Evolutionary conservation across 2,329 filamentous ascomycete genomes (phyloP).

Genomic region (Arthroderma uncinatum): DNA sequence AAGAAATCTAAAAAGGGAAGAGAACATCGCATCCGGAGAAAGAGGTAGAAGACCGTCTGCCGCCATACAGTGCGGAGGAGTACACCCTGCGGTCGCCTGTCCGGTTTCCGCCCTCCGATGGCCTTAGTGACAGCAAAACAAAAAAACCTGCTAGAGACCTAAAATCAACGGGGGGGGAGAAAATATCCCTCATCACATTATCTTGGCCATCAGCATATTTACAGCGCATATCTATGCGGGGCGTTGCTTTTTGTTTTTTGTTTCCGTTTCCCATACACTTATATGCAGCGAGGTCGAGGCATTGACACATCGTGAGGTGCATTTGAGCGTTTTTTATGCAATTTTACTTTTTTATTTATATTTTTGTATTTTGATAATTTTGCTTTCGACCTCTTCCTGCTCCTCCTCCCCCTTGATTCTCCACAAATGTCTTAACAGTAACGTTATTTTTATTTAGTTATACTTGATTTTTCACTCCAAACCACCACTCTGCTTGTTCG

Average conservation of each 20-base stretch:
- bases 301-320: background rate
- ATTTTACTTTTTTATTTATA: background rate
- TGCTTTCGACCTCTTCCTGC: background rate
- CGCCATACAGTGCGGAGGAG: too few relatives aligned
- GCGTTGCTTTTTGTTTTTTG: background rate
- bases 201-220: background rate
- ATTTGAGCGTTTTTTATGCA: background rate
- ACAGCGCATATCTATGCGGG: background rate
- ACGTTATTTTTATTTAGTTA: background rate
- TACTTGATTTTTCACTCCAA: background rate
- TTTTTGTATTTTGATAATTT: background rate
- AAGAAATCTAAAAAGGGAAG: conserved; percentile 39
- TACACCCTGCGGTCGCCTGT: too few relatives aligned
- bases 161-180: background rate
- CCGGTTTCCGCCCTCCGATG: background rate
- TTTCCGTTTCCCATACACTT: background rate
- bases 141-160: background rate
- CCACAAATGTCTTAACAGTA: conserved; percentile 3
- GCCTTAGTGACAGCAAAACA: background rate
- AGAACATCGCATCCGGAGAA: conserved; percentile 34
- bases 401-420: background rate
- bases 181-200: background rate
- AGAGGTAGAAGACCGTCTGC: conserved; percentile 14
- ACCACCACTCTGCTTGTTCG: background rate
- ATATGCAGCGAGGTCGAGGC: background rate